Evolutionary conservation across 495 filamentous ascomycete genomes (phyloP).

Genomic region (Aspergillus sclerotiicarbonarius): DNA sequence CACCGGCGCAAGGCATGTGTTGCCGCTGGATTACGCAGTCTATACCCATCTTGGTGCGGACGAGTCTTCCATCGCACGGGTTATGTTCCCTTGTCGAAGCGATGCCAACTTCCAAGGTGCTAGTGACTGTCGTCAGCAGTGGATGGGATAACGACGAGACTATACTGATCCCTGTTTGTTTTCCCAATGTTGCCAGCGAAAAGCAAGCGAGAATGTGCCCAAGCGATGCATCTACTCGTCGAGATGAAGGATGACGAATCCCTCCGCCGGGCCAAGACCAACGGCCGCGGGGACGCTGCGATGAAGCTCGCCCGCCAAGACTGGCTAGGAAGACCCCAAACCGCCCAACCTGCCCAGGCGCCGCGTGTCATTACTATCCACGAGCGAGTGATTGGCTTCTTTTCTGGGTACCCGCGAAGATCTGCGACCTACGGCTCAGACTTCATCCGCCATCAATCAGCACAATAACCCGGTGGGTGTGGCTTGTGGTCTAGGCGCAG

Average conservation of each 20-base stretch:
- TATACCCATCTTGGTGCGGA: background rate
- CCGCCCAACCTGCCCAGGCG: background rate
- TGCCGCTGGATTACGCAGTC: background rate
- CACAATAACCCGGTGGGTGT: constrained; percentile 1
- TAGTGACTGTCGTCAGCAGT: background rate
- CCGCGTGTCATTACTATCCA: background rate
- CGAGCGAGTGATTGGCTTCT: background rate
- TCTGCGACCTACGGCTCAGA: background rate
- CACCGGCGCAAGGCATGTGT: background rate
- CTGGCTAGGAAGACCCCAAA: background rate
- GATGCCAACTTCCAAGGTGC: background rate
- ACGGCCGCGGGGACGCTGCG: background rate
- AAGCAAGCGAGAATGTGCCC: background rate
- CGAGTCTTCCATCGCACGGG: background rate
- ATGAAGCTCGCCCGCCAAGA: constrained; percentile 4
- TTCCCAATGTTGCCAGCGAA: background rate
- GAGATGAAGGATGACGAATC: background rate
- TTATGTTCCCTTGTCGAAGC: background rate
- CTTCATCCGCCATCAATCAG: constrained; percentile 10
- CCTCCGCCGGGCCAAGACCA: background rate
- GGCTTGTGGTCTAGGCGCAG: background rate
- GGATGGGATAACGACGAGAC: background rate
- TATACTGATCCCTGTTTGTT: background rate
- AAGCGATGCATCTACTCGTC: background rate
- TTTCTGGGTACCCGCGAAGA: background rate